Base-by-base conservation (phyloP, 106 monocot genomes). In the Posidonia australis region DNA sequence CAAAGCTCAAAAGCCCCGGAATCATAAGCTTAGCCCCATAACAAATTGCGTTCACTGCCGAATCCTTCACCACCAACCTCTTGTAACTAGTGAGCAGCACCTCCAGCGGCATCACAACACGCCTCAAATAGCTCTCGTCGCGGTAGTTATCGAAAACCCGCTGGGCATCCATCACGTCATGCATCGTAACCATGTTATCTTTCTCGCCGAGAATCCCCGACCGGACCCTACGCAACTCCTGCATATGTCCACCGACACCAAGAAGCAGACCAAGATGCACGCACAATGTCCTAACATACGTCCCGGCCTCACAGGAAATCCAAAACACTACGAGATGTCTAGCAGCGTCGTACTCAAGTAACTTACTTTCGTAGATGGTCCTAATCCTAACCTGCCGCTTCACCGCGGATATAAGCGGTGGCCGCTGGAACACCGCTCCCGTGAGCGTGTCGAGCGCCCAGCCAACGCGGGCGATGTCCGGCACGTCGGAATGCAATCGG, bases 121-220 rank as follows among this genome's bases (percentile, higher is more conserved):
- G 66, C 22, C 92, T 59, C 71, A 93, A 53, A 54, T 93, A 93
- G 26, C 30, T 75, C 78, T 93, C 92, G n/a, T 85, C 88, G 4
- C 75, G 74, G 46, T 55, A 77, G 60, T 85, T 92, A 24, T 92
- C 92, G 57, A 67, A 79, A 29, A 83, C 46, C 92, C 92, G 88
- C 70, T 85, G 88, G 0, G 88, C 92, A 43, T 92, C 92, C 59
- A 88, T 66, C 18, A 92, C 77, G 64, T 92, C 92, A 27, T 92
- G 92, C 92, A 92, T 92, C 0, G 92, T 92, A 9, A 92, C 92
- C 92, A 92, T 92, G 65, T 92, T 92, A 31, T 92, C 92, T 20
- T 61, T 76, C 80, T 92, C 92, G 0, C 92, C 92, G 5, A 92
- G 73, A 32, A 92, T 92, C 10, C 92, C 92, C 0, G 88, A 88